A percentile compares a stretch with the other conserved stretches of the same genome.
Evolutionary conservation across 2,329 filamentous ascomycete genomes (phyloP).

Genomic region (Coleophoma eucalyptorum): DNA sequence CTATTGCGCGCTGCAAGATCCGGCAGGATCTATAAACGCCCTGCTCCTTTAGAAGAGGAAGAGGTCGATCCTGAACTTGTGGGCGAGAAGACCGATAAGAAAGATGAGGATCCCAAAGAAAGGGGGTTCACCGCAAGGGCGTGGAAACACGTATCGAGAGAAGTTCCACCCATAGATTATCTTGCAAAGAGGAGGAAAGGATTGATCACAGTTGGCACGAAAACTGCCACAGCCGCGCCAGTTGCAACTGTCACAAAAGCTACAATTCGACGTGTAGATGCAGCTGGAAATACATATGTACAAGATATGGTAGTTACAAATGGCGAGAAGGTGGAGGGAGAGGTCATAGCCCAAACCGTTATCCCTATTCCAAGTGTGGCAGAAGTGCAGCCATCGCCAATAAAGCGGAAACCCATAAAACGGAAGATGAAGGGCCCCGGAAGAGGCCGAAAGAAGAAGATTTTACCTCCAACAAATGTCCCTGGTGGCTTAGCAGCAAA

Average conservation of each 20-base stretch:
- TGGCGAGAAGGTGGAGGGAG: constrained; percentile 76
- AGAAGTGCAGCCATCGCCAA: constrained; percentile 39
- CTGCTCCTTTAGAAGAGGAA: constrained; percentile 57
- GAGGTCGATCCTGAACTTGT: constrained; percentile 46
- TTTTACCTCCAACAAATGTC: constrained; percentile 24
- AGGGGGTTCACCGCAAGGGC: constrained; percentile 52
- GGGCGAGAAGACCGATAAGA: constrained; percentile 53
- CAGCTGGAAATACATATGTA: constrained; percentile 75
- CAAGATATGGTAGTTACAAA: constrained; percentile 81
- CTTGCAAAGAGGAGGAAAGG: constrained; percentile 60
- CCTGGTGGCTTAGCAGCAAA: constrained; percentile 9
- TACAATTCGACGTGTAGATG: constrained; percentile 75
- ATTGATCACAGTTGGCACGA: constrained; percentile 52
- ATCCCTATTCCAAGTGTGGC: constrained; percentile 56
- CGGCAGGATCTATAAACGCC: constrained; percentile 71
- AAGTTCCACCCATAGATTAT: constrained; percentile 47
- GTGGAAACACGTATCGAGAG: constrained; percentile 60
- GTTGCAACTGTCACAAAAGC: constrained; percentile 67
- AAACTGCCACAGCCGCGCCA: constrained; percentile 36
- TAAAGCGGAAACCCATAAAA: constrained; percentile 57
- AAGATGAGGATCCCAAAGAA: constrained; percentile 44
- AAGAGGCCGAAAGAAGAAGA: constrained; percentile 72
- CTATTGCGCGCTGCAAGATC: constrained; percentile 78
- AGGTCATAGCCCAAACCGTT: constrained; percentile 64
- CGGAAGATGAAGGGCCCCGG: constrained; percentile 79